phyloP scores from a whole-genome alignment of 2,329 filamentous ascomycete species.

The Claviceps quebecensis region DNA sequence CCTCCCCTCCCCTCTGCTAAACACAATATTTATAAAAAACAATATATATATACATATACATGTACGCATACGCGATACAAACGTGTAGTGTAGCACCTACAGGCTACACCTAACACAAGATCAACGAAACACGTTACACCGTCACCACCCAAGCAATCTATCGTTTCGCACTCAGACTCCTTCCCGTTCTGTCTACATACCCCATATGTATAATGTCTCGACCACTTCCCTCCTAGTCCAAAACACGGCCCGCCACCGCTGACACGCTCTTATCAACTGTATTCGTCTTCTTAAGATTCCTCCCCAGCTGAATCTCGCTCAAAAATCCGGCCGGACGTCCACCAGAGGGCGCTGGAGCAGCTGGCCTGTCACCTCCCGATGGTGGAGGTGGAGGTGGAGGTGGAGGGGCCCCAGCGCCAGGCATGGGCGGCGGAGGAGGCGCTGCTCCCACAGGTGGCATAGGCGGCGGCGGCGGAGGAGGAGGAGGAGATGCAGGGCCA shows the following conservation, averaged over 20 bases:
- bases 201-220: neutral
- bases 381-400: constrained; percentile 31
- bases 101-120: too few relatives aligned
- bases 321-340: constrained; percentile 52
- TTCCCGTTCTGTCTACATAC: neutral
- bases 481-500: constrained; percentile 12
- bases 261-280: constrained; percentile 76
- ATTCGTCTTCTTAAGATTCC: constrained; percentile 66
- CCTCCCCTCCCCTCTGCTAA: too few relatives aligned
- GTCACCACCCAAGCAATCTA: too few relatives aligned
- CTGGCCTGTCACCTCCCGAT: constrained; percentile 29
- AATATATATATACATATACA: too few relatives aligned
- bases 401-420: constrained; percentile 21
- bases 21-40: too few relatives aligned
- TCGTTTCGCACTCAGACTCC: too few relatives aligned
- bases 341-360: constrained; percentile 30
- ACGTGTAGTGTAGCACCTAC: too few relatives aligned
- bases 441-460: constrained; percentile 11
- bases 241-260: constrained; percentile 61
- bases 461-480: constrained; percentile 16
- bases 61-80: too few relatives aligned
- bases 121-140: too few relatives aligned
- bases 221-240: constrained; percentile 25
- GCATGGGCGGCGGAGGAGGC: constrained; percentile 18
- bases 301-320: constrained; percentile 72